phyloP scores from a whole-genome alignment of 2,329 filamentous ascomycete species.

The Aspergillus aculeatinus region DNA sequence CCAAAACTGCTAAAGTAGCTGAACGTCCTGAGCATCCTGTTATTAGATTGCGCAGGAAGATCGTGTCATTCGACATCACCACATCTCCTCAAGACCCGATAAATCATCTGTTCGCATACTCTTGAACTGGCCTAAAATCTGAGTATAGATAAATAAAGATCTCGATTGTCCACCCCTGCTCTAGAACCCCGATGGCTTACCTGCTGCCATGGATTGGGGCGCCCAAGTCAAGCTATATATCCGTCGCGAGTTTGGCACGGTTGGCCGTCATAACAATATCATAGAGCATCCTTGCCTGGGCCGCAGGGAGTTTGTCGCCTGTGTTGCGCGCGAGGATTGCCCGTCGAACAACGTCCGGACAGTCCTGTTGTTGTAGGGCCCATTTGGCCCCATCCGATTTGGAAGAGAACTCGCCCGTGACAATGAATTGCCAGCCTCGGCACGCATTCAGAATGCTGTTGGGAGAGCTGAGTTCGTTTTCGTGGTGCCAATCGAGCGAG shows the following conservation, averaged over 20 bases:
- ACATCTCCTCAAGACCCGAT: too few species aligned
- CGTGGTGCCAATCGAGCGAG: slow-evolving; percentile 16
- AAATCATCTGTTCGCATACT: neutral
- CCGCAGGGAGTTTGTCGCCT: slow-evolving; percentile 12
- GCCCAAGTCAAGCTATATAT: neutral
- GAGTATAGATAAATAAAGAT: neutral
- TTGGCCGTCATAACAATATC: slow-evolving; percentile 10
- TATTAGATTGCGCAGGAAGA: too few species aligned
- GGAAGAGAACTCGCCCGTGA: slow-evolving; percentile 12
- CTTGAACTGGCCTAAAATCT: neutral
- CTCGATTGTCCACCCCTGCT: neutral
- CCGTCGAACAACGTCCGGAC: slow-evolving; percentile 15
- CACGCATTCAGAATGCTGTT: slow-evolving; percentile 18
- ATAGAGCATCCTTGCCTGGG: slow-evolving; percentile 14
- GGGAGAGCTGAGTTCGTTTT: slow-evolving; percentile 15
- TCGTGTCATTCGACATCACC: too few species aligned
- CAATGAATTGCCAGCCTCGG: slow-evolving; percentile 16
- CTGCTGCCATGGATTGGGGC: neutral
- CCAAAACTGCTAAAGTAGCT: too few species aligned
- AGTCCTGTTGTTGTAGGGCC: slow-evolving; percentile 16
- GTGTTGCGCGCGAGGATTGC: slow-evolving; percentile 16
- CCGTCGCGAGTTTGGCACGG: neutral
- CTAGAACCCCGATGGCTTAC: neutral
- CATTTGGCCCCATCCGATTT: slow-evolving; percentile 17
- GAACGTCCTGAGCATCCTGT: too few species aligned